These are phyloP conservation scores for Amanita rubescens DNA, from an alignment of 768 basidiomycete genomes.

Conservation along the genomic window DNA sequence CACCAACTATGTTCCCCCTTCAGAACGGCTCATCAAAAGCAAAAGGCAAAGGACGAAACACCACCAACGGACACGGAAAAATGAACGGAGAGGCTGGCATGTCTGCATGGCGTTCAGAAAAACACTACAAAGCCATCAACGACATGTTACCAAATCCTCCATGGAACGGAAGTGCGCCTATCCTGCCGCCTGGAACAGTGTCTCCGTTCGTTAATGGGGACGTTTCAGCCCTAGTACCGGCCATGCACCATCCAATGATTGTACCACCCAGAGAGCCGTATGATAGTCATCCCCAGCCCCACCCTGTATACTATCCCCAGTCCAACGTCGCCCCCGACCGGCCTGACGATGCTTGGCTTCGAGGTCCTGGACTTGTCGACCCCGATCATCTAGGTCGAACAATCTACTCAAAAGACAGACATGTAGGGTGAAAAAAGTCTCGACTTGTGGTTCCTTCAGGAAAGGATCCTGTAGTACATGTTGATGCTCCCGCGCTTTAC, in stretches of 20 bases:
- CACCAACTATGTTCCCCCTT: slow-evolving; percentile 11
- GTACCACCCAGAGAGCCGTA: slow-evolving; percentile 14
- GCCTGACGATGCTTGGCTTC: slow-evolving; percentile 4
- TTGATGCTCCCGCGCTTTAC: neutral
- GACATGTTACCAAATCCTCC: neutral
- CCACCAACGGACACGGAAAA: slow-evolving; percentile 27
- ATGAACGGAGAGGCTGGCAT: slow-evolving; percentile 20
- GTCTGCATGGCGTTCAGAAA: slow-evolving; percentile 7
- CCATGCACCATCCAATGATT: slow-evolving; percentile 19
- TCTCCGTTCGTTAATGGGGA: slow-evolving; percentile 19
- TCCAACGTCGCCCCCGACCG: neutral
- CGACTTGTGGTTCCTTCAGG: neutral
- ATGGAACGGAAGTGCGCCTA: neutral
- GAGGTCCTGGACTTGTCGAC: slow-evolving; percentile 8
- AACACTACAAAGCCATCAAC: slow-evolving; percentile 1
- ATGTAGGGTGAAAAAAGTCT: slow-evolving; percentile 22
- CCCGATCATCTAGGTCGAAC: slow-evolving; percentile 30
- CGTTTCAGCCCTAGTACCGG: slow-evolving; percentile 22
- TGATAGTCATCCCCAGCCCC: neutral
- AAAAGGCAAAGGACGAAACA: slow-evolving; percentile 28
- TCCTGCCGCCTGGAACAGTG: slow-evolving; percentile 10
- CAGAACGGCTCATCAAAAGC: slow-evolving; percentile 21
- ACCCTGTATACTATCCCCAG: neutral
- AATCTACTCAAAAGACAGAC: slow-evolving; percentile 49
- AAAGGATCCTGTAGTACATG: neutral